Conservation (phyloP, 2,329 filamentous ascomycete species). For the Aspergillus novofumigatus region DNA sequence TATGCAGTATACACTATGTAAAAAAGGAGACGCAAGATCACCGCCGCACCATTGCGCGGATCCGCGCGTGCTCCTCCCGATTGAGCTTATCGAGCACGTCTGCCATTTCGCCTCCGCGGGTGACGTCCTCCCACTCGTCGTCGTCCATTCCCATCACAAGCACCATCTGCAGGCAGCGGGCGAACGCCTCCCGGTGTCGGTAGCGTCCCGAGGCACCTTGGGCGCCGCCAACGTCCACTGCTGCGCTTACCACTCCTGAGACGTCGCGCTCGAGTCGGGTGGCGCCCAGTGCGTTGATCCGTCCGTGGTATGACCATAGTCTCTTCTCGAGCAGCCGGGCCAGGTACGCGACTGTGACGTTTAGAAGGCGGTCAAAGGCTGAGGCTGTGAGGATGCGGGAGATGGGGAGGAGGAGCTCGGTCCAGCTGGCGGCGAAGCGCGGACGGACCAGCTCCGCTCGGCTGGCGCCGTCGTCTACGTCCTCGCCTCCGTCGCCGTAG, state of each 20-base stretch:
- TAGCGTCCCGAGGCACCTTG: slow-evolving; percentile 55
- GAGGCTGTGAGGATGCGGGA: slow-evolving; percentile 75
- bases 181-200: slow-evolving; percentile 71
- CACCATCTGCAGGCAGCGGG: slow-evolving; percentile 71
- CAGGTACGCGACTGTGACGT: slow-evolving; percentile 69
- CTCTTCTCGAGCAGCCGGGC: slow-evolving; percentile 80
- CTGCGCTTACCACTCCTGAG: slow-evolving; percentile 61
- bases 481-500: slow-evolving; percentile 39
- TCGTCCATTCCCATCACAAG: slow-evolving; percentile 93
- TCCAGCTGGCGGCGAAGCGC: slow-evolving; percentile 82
- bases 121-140: slow-evolving; percentile 85
- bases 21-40: not conserved
- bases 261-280: slow-evolving; percentile 82
- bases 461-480: slow-evolving; percentile 30
- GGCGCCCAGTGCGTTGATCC: slow-evolving; percentile 75
- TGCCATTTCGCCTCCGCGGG: slow-evolving; percentile 43
- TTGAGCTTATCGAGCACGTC: slow-evolving; percentile 62
- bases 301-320: slow-evolving; percentile 73
- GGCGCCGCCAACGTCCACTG: slow-evolving; percentile 36
- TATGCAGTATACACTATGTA: no score
- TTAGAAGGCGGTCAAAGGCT: slow-evolving; percentile 72
- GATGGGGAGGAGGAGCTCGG: slow-evolving; percentile 77
- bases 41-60: slow-evolving; percentile 61
- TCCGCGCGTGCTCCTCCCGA: slow-evolving; percentile 68
- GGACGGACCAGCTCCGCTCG: slow-evolving; percentile 64